Evolutionary conservation across 2,329 filamentous ascomycete species (phyloP), one percentile per base, ranked within the genome.

Genomic region (Ceratocystis lukuohia): DNA sequence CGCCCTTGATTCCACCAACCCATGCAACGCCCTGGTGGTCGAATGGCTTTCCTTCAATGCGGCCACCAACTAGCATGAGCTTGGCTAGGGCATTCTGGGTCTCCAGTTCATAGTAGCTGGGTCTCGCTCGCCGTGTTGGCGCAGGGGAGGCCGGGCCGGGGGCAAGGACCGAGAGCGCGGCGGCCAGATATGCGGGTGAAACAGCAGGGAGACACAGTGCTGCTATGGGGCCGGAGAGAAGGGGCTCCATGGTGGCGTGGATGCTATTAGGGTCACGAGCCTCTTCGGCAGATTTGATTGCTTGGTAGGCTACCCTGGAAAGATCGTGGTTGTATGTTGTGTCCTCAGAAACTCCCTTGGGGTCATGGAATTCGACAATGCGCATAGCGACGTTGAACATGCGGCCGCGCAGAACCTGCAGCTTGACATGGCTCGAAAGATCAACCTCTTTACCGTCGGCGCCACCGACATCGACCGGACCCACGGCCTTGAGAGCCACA

Each of bases 81-180:
- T 99, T 99, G 72, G 91, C 85, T 71, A 99, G 75, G 6, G 89
- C 94, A 70, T 79, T 84, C 76, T 96, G 92, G 65, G 93, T 89
- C 1, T 81, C 75, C 0, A 84, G 81, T 66, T 96, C 93, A 74
- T 96, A 83, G 76, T 91, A 96, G 12, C 86, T 86, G 0, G 93
- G 91, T 72, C 83, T 90, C 71, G 84, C 86, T 75, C 82, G 87
- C 68, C 90, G 82, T 64, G 84, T 84, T 1, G 93, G 93, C 3
- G 89, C 85, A 0, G 91, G 87, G 74, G 96, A 97, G 5, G 82
- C 78, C 1, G 85, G 77, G 67, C 83, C 84, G 0, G 93, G 92
- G 0, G 88, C 77, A 25, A 99, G 83, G 57, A 96, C 82, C 48
- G 84, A 87, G 56, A 99, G 79, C 0, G 89, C 91, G 0, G 88